Evolutionary conservation across 306 rosid genomes (phyloP).

Genomic region (Carpinus fangiana): DNA sequence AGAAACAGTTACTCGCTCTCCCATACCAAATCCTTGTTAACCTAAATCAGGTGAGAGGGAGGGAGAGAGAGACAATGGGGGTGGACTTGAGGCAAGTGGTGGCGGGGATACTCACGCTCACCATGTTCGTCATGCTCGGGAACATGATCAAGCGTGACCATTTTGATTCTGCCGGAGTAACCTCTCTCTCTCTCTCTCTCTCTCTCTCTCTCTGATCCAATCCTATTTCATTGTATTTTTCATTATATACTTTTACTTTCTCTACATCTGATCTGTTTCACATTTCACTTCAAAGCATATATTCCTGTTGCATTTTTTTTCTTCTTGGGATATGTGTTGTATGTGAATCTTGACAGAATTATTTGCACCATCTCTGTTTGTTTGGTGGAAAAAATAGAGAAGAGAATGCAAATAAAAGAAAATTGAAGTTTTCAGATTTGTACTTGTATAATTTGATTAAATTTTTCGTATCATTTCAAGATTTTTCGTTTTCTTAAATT

Average conservation of each 20-base stretch:
- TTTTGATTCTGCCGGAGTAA: conserved; percentile 83
- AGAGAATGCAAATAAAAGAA: neutral
- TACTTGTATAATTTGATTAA: neutral
- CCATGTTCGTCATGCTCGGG: conserved; percentile 98
- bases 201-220: conserved; percentile 12
- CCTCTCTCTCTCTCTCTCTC: neutral
- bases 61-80: conserved; percentile 53
- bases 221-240: neutral
- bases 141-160: conserved; percentile 98
- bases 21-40: neutral
- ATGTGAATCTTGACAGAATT: neutral
- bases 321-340: conserved; percentile 15
- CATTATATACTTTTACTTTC: neutral
- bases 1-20: neutral
- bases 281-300: neutral
- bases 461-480: neutral
- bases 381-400: conserved; percentile 4
- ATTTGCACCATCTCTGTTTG: neutral
- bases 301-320: neutral
- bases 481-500: neutral
- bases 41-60: neutral
- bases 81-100: conserved; percentile 96
- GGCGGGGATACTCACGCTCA: conserved; percentile 79
- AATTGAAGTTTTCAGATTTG: neutral
- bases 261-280: neutral